Conservation (phyloP, 371 early-diverging fungal genomes). For the Chytridiales sp. region DNA sequence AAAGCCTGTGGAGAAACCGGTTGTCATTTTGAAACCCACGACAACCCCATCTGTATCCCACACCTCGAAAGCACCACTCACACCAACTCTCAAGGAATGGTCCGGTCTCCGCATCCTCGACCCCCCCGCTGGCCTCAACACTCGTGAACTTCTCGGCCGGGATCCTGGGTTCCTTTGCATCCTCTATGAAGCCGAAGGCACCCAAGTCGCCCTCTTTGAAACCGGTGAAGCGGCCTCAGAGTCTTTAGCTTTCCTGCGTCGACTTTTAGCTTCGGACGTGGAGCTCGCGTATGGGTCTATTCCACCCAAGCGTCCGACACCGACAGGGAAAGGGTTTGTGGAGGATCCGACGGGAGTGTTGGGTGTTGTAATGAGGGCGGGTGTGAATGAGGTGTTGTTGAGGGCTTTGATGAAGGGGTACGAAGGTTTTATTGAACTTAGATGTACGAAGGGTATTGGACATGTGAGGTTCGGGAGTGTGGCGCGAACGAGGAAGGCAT, state of each 20-base stretch:
- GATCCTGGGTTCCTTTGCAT: constrained; percentile 13
- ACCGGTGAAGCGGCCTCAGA: constrained; percentile 1
- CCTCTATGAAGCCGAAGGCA: constrained; percentile 6
- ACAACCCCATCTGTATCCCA: too few relatives aligned
- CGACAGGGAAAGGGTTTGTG: not conserved
- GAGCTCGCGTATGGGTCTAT: not conserved
- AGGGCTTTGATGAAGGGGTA: not conserved
- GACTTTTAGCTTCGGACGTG: not conserved
- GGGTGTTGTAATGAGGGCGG: not conserved
- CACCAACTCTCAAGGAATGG: constrained; percentile 7
- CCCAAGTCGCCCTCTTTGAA: constrained; percentile 13
- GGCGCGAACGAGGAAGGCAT: constrained; percentile 10
- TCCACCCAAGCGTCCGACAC: not conserved
- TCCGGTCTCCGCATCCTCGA: not conserved
- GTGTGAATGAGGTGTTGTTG: constrained; percentile 1
- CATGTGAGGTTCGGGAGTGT: constrained; percentile 1
- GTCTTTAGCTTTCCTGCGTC: not conserved
- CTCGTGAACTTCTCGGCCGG: constrained; percentile 8
- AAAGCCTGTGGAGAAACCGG: not conserved
- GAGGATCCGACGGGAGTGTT: constrained; percentile 6
- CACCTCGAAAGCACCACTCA: too few relatives aligned
- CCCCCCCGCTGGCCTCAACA: not conserved
- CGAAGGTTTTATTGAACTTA: constrained; percentile 3
- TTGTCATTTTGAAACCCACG: too few relatives aligned
- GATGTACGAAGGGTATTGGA: not conserved